Evolutionary conservation across 495 filamentous ascomycete genomes (phyloP).

Genomic region (Lasiosphaeris hirsuta): DNA sequence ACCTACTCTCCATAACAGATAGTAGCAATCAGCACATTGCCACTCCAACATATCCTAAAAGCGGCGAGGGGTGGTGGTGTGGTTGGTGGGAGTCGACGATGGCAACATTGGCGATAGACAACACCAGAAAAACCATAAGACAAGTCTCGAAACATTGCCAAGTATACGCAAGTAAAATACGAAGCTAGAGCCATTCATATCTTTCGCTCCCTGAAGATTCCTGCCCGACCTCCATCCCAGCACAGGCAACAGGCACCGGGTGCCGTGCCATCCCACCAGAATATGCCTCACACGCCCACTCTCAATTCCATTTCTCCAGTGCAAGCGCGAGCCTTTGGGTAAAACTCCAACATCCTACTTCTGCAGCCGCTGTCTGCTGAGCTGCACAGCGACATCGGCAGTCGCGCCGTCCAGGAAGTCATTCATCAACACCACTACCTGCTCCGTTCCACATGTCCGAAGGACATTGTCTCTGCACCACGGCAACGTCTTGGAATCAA

Average conservation of each 20-base stretch:
- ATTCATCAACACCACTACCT: conserved; percentile 51
- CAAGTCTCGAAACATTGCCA: background rate
- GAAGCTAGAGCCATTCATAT: too few species aligned
- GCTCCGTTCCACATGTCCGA: conserved; percentile 31
- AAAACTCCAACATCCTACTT: conserved; percentile 12
- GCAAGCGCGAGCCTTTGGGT: too few species aligned
- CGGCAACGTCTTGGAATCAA: conserved; percentile 49
- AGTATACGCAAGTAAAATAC: too few species aligned
- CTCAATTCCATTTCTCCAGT: background rate
- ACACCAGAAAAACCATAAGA: background rate
- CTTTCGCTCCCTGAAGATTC: too few species aligned
- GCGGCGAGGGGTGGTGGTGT: too few species aligned
- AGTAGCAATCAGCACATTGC: too few species aligned
- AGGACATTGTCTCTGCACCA: conserved; percentile 44
- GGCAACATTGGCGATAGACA: too few species aligned
- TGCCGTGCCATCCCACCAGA: background rate
- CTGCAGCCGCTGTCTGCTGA: conserved; percentile 41
- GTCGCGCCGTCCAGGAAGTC: conserved; percentile 56
- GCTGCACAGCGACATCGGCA: conserved; percentile 44
- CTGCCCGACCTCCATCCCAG: too few species aligned
- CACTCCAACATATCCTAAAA: too few species aligned
- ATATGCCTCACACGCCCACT: background rate
- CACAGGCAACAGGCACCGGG: too few species aligned
- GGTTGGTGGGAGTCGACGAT: too few species aligned
- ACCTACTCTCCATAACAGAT: too few species aligned